phyloP scores from a whole-genome alignment of 1,139 yeast species.

The Casaregolazyma suthepensis region DNA sequence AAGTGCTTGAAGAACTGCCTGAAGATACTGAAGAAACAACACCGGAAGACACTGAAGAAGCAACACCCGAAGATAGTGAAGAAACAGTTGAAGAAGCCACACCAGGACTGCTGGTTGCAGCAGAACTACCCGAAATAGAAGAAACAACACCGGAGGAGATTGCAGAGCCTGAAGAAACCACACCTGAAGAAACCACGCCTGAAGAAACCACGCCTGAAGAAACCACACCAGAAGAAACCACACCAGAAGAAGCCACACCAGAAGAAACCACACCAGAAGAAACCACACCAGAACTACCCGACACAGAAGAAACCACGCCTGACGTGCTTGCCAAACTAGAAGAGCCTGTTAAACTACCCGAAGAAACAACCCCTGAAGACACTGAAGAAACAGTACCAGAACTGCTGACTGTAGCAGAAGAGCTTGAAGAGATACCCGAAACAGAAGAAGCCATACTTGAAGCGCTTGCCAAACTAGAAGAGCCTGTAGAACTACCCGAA shows the following conservation, averaged over 20 bases:
- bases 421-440: neutral
- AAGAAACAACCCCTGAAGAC: too few species aligned
- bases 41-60: neutral
- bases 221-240: neutral
- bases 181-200: neutral
- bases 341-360: neutral
- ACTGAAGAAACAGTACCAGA: neutral
- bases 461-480: slow-evolving; percentile 3
- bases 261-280: neutral
- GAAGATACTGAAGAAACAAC: neutral
- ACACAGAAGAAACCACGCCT: neutral
- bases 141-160: neutral
- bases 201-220: slow-evolving; percentile 6
- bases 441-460: slow-evolving; percentile 6
- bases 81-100: neutral
- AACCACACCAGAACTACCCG: neutral
- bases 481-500: neutral
- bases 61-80: neutral
- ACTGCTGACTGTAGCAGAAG: neutral
- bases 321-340: neutral
- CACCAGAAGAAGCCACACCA: neutral
- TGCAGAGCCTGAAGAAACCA: neutral
- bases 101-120: neutral
- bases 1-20: neutral
- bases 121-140: neutral